These are phyloP conservation scores for Fusarium ramigenum DNA, from an alignment of 2,329 filamentous ascomycete species.

Conservation along the genomic window DNA sequence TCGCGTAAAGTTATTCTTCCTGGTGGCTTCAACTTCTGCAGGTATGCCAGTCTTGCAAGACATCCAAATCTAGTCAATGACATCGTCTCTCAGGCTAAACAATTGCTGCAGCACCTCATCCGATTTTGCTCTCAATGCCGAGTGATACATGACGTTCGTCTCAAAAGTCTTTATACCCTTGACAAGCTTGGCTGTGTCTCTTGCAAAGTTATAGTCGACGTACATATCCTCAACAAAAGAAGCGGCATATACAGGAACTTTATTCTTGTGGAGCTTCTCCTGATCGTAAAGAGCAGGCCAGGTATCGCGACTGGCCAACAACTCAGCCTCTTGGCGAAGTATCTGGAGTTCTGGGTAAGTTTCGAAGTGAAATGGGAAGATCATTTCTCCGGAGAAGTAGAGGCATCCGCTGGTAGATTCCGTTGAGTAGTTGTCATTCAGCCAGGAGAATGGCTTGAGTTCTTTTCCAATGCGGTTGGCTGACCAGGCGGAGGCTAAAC, in stretches of 20 bases:
- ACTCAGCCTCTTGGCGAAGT: conserved; percentile 73
- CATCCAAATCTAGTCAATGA: conserved; percentile 58
- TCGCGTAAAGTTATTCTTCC: not conserved
- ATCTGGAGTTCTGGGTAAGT: conserved; percentile 79
- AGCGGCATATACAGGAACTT: conserved; percentile 86
- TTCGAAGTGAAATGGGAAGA: conserved; percentile 86
- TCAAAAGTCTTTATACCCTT: conserved; percentile 82
- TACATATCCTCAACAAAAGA: conserved; percentile 92
- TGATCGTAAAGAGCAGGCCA: conserved; percentile 84
- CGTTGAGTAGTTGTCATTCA: conserved; percentile 47
- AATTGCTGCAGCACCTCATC: conserved; percentile 81
- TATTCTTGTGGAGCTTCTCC: conserved; percentile 76
- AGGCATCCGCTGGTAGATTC: conserved; percentile 60
- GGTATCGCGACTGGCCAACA: conserved; percentile 71
- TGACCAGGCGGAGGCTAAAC: conserved; percentile 76
- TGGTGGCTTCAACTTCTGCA: not conserved
- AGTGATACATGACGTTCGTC: conserved; percentile 89
- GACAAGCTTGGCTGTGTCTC: conserved; percentile 78
- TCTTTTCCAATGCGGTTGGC: conserved; percentile 69
- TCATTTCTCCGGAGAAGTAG: conserved; percentile 92
- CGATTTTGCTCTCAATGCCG: conserved; percentile 76
- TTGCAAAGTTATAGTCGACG: conserved; percentile 79
- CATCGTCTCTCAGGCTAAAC: conserved; percentile 78
- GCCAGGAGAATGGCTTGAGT: conserved; percentile 61
- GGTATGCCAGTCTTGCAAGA: not conserved